Base-by-base conservation (phyloP, 352 stramenopile species). In the Phytophthora megakarya region DNA sequence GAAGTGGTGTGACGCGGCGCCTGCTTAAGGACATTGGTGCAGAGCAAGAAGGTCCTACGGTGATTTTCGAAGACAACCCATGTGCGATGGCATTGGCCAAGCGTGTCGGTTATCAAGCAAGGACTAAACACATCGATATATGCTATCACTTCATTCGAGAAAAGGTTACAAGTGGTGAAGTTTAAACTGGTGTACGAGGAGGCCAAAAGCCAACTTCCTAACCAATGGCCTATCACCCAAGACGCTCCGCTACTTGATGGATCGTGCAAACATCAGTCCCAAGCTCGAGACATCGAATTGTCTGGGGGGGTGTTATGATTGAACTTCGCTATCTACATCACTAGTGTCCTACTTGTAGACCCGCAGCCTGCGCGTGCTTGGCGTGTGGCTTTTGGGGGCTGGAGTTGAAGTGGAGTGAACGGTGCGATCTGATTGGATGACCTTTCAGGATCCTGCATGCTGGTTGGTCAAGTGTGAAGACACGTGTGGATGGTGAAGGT, bases 41-140 rank as follows among this genome's bases (percentile, higher is more conserved):
- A 8, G 32, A 43, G 21, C 30, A 65, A 28, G 26, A 16, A 8
- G 7, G 38, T 42, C 6, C 37, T 13, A 58, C 46, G 15, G 49
- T 59, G 23, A 63, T 74, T 11, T 70, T 50, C 23, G 56, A 66
- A 28, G 67, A 73, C 30, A 73, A 67, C 32, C 51, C 72, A 46
- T 39, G 63, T 16, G 68, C 35, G n/a, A 63, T 70, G 16, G 46
- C 57, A 5, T 54, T 76, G 68, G 26, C 61, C 3, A 70, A 64
- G 32, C 65, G 72, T 15, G 59, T 42, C 28, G 69, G 53, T 6
- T 71, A 71, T 21, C 59, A 73, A 30, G 33, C 28, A 3, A 54
- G 35, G 1, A 67, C 59, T 40, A 65, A 66, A 45, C 54, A 71
- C 21, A 69, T 72, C n/a, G 45, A 65, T 43, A 76, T 70, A n/a